Conservation (phyloP, 192 early-diverging fungal genomes). For the Entophlyctis luteolus region DNA sequence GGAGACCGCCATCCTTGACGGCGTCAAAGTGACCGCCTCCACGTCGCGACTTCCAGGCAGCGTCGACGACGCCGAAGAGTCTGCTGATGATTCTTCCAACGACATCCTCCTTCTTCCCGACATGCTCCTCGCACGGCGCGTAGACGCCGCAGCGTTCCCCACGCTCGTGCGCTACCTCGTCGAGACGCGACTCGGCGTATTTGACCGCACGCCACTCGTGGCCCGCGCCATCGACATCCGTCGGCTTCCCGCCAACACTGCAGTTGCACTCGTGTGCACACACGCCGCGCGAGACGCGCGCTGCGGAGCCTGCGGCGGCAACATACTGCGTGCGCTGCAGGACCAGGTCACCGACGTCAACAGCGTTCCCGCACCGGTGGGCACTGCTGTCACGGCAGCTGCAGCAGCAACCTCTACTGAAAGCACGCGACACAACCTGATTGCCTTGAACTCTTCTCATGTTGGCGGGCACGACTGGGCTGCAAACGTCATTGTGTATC, state of each 20-base stretch:
- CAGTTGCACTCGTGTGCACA: conserved; percentile 3
- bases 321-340: neutral
- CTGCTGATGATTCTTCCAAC: neutral
- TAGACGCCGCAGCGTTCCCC: neutral
- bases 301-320: neutral
- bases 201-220: neutral
- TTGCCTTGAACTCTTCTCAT: conserved; percentile 41
- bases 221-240: neutral
- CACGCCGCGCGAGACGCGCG: neutral
- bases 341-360: neutral
- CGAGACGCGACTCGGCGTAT: conserved; percentile 8
- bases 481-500: conserved; percentile 55
- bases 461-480: conserved; percentile 60
- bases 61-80: neutral
- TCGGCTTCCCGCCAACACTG: neutral
- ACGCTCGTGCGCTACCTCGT: conserved; percentile 6
- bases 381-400: neutral
- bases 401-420: neutral
- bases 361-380: neutral
- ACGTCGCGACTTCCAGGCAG: neutral
- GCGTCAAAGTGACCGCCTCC: conserved; percentile 14
- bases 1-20: neutral
- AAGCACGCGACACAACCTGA: neutral
- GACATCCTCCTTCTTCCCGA: conserved; percentile 16
- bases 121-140: neutral